These are phyloP conservation scores for Wakefieldia striispora DNA, from an alignment of 768 basidiomycete species.

Conservation along the genomic window DNA sequence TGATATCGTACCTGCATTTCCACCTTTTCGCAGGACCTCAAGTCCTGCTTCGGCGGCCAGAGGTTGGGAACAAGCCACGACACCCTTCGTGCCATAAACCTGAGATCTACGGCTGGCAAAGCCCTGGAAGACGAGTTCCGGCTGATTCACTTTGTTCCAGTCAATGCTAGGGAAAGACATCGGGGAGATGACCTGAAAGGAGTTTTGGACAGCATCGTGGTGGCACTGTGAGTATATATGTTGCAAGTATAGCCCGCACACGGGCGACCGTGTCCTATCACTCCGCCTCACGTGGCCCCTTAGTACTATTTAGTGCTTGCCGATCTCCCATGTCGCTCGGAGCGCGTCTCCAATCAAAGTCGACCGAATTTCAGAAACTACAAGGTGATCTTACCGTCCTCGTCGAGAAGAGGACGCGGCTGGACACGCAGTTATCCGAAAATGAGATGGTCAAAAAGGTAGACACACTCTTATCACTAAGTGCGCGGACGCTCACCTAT, in stretches of 20 bases:
- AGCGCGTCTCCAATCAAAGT: conserved; percentile 61
- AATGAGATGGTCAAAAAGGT: conserved; percentile 93
- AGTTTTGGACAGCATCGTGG: background rate
- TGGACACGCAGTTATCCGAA: conserved; percentile 90
- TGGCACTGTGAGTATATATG: background rate
- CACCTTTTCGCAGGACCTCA: conserved; percentile 88
- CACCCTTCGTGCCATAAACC: conserved; percentile 81
- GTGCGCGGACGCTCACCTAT: background rate
- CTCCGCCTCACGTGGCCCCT: conserved; percentile 11
- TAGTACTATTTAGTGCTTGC: conserved; percentile 6
- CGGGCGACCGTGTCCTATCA: conserved; percentile 9
- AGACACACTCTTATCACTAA: conserved; percentile 4
- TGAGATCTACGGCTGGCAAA: conserved; percentile 86
- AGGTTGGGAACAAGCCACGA: conserved; percentile 89
- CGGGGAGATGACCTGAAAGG: background rate
- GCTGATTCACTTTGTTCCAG: conserved; percentile 63
- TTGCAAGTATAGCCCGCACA: background rate
- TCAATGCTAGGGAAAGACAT: conserved; percentile 41
- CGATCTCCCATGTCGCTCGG: conserved; percentile 51
- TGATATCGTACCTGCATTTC: conserved; percentile 80
- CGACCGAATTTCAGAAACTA: conserved; percentile 76
- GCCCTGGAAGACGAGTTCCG: conserved; percentile 61
- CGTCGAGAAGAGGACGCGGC: conserved; percentile 78
- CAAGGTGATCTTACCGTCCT: conserved; percentile 69
- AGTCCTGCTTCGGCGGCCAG: conserved; percentile 89